Conservation (phyloP, 805 yeast genomes). For the Zygosaccharomyces bailii region DNA sequence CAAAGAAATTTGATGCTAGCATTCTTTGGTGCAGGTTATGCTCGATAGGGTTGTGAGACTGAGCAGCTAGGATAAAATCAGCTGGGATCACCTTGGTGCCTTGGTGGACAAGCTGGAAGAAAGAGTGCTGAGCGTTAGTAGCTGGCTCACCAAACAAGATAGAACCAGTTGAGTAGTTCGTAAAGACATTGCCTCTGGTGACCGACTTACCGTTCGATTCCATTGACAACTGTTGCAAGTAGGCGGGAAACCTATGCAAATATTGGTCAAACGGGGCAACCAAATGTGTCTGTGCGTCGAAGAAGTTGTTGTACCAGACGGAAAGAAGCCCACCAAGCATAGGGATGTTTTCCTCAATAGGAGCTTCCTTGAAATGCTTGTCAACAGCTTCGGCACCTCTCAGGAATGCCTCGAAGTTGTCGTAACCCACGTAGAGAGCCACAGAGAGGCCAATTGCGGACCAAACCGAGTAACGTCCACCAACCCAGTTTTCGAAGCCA, state of each 20-base stretch:
- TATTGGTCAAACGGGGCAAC: constrained; percentile 99
- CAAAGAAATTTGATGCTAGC: constrained; percentile 99
- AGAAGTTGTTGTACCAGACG: constrained; percentile 98
- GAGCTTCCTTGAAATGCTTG: constrained; percentile 79
- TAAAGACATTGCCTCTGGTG: constrained; percentile 85
- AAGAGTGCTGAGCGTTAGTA: constrained; percentile 97
- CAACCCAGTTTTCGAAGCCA: constrained; percentile 98
- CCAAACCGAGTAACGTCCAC: constrained; percentile 99
- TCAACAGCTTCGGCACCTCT: constrained; percentile 98
- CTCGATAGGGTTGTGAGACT: constrained; percentile 97
- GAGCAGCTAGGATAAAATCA: constrained; percentile 94
- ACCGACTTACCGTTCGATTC: constrained; percentile 99
- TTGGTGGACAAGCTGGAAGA: constrained; percentile 99
- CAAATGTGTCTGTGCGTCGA: constrained; percentile 95
- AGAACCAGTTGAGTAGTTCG: constrained; percentile 93
- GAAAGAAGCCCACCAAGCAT: constrained; percentile 87
- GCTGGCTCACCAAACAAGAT: constrained; percentile 98
- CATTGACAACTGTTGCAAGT: constrained; percentile 97
- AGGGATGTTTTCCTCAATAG: constrained; percentile 89
- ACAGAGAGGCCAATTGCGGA: constrained; percentile 96
- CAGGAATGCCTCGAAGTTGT: constrained; percentile 85
- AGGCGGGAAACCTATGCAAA: constrained; percentile 98
- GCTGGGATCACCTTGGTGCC: constrained; percentile 97
- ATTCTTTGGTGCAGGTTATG: constrained; percentile 90
- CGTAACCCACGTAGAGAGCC: constrained; percentile 92